These are phyloP conservation scores for Clarireedia hainanense DNA, from an alignment of 2,329 filamentous ascomycete genomes.

Conservation along the genomic window DNA sequence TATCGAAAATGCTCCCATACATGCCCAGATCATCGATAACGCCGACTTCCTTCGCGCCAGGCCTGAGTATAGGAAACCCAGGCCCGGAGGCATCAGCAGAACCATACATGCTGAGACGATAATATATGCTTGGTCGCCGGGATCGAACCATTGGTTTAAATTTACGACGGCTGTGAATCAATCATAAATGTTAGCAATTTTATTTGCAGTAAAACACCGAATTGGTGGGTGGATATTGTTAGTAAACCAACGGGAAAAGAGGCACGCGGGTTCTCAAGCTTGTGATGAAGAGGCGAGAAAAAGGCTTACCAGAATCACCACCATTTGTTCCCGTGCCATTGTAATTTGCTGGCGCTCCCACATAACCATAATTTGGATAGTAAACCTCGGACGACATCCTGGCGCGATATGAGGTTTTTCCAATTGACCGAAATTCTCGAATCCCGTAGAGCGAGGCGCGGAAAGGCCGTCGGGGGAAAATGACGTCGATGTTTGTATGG, in stretches of 20 bases:
- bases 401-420: not conserved
- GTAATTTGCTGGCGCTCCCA: conserved; percentile 50
- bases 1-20: conserved; percentile 87
- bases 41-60: conserved; percentile 97
- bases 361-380: conserved; percentile 41
- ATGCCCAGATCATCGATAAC: conserved; percentile 93
- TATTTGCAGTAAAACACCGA: no score
- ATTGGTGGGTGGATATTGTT: no score
- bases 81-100: conserved; percentile 90
- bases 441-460: not conserved
- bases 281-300: not conserved
- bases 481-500: not conserved
- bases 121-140: conserved; percentile 92
- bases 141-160: conserved; percentile 89
- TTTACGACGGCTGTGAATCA: conserved; percentile 61
- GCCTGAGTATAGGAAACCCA: conserved; percentile 95
- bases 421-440: not conserved
- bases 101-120: conserved; percentile 87
- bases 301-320: conserved; percentile 30
- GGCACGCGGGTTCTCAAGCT: no score
- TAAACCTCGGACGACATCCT: conserved; percentile 10
- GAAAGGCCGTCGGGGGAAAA: not conserved
- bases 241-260: no score
- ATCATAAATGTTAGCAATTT: no score
- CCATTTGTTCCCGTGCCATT: conserved; percentile 46